These are phyloP conservation scores for Phytophthora pseudosyringae DNA, from an alignment of 352 stramenopile species.

Conservation along the genomic window DNA sequence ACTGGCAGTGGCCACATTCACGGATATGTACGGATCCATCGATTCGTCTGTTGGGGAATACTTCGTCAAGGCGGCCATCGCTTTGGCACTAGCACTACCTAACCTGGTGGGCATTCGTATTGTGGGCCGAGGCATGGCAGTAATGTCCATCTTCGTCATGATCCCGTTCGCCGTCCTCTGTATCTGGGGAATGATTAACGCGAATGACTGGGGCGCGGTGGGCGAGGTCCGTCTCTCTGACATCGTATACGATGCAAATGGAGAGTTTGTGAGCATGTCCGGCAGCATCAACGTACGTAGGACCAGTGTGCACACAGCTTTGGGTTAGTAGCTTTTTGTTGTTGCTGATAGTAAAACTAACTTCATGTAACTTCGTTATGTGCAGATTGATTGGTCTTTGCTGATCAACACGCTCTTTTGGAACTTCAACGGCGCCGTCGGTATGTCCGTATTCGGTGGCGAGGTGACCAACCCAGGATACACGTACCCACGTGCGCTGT, in stretches of 20 bases:
- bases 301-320: background rate
- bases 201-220: conserved; percentile 46
- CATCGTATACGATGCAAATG: conserved; percentile 42
- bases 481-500: conserved; percentile 87
- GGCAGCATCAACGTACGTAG: conserved; percentile 32
- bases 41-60: conserved; percentile 41
- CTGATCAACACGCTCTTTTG: conserved; percentile 96
- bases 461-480: conserved; percentile 84
- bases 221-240: conserved; percentile 47
- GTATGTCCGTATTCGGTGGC: conserved; percentile 86
- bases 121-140: conserved; percentile 77
- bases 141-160: conserved; percentile 90
- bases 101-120: conserved; percentile 52
- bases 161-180: conserved; percentile 89
- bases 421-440: conserved; percentile 95
- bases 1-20: conserved; percentile 60
- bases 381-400: conserved; percentile 75
- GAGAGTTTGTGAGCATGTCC: conserved; percentile 51
- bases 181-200: conserved; percentile 42
- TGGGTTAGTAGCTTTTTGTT: background rate
- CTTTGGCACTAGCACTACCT: conserved; percentile 46
- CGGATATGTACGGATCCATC: conserved; percentile 46
- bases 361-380: background rate
- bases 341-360: conserved; percentile 8
- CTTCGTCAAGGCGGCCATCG: conserved; percentile 52